Evolutionary conservation across 2,329 filamentous ascomycete genomes (phyloP), one percentile per base, ranked within the genome.

Genomic region (Ophiocordyceps australis): DNA sequence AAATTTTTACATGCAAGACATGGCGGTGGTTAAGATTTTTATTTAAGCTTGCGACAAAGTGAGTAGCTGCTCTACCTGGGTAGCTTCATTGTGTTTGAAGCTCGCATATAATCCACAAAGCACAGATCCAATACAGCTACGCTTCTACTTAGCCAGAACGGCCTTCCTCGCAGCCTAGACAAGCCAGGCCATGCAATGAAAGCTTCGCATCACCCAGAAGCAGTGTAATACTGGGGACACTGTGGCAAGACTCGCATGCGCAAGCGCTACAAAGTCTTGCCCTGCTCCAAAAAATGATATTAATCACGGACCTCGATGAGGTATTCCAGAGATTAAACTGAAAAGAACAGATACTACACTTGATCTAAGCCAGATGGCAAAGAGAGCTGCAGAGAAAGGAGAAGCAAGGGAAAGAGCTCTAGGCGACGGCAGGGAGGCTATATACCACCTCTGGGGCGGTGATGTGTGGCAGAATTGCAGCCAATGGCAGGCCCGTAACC

Each of bases 311-410:
- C 59, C 61, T 70, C 62, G 58, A 78, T 67, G 71, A 62, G 60
- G 62, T 64, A 65, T 82, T 79, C 76, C 76, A 85, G 77, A 77
- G 74, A 82, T 83, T 83, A 85, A 83, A 82, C 78, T 85, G 74
- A 81, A 78, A 82, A 83, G 77, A 85, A 83, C 76, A 81, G 75
- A 80, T 82, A 82, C 76, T 82, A 81, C 74, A 82, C 74, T 80
- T 82, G 76, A 82, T 82, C 76, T 81, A 78, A 79, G 70, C 70
- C 64, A 69, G 63, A 62, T 59, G 58, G 49, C 49, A 53, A 53
- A 53, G 49, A 53, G 50, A 53, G 50, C 50, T 54, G 42, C 46
- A 34, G 47, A 47, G 34, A 39, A 48, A 47, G 39, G 38, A 31
- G 40, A 46, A 33, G 38, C 32, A 37, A 38, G 26, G 30, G 4